phyloP scores from a whole-genome alignment of 164 flowering plant genomes.

The Protea cynaroides region DNA sequence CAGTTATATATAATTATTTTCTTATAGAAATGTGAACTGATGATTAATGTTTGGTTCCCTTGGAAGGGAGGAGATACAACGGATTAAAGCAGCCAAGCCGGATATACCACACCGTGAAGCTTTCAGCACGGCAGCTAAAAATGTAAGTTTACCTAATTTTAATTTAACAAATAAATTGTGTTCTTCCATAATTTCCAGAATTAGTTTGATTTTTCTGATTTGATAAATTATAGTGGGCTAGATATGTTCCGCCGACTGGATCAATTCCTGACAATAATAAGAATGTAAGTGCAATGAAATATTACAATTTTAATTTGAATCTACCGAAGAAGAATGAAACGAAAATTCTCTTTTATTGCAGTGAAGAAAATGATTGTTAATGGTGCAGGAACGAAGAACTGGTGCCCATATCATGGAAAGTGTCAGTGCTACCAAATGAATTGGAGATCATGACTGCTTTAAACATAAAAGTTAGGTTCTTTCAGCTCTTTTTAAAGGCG shows the following conservation, averaged over 20 bases:
- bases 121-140: conserved; percentile 84
- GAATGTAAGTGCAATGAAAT: conserved; percentile 3
- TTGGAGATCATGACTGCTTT: not conserved
- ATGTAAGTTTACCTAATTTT: conserved; percentile 31
- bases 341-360: not conserved
- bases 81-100: conserved; percentile 80
- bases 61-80: conserved; percentile 84
- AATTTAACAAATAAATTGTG: not conserved
- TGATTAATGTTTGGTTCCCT: not conserved
- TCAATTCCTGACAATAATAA: conserved; percentile 27
- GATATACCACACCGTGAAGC: conserved; percentile 89
- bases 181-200: too few relatives aligned
- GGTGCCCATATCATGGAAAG: not conserved
- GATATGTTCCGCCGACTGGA: conserved; percentile 46
- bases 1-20: too few relatives aligned
- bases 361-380: not conserved
- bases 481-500: not conserved
- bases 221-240: conserved; percentile 54
- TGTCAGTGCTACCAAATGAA: not conserved
- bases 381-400: not conserved
- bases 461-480: not conserved
- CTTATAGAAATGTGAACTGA: not conserved
- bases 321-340: not conserved
- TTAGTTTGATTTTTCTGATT: not conserved
- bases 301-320: not conserved